Evolutionary conservation across 2,329 filamentous ascomycete species (phyloP).

Genomic region (Colletotrichum abscissum): DNA sequence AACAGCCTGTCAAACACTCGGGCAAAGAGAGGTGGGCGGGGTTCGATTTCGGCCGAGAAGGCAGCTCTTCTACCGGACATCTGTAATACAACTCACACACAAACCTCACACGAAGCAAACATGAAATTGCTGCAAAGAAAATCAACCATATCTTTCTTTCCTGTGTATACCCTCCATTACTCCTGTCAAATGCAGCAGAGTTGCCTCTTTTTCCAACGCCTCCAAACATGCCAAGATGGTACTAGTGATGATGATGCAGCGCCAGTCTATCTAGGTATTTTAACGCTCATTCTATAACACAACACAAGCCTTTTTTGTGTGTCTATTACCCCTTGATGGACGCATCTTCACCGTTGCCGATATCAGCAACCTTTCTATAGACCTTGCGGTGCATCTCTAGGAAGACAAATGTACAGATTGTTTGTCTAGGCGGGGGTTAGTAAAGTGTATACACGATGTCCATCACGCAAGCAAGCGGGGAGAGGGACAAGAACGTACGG

Average conservation of each 20-base stretch:
- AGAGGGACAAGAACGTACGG: conserved; percentile 58
- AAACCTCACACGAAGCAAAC: not conserved
- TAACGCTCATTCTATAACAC: conserved; percentile 7
- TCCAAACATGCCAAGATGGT: conserved; percentile 8
- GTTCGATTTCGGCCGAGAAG: not conserved
- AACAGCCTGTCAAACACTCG: not conserved
- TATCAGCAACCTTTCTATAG: conserved; percentile 68
- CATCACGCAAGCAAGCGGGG: not conserved
- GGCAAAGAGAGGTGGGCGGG: not conserved
- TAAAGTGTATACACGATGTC: not conserved
- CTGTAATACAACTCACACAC: conserved; percentile 7
- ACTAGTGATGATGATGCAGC: conserved; percentile 15
- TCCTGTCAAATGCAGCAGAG: conserved; percentile 35
- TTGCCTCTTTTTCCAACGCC: conserved; percentile 27
- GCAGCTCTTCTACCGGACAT: not conserved
- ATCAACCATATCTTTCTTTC: not conserved
- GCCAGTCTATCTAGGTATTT: conserved; percentile 24
- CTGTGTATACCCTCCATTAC: conserved; percentile 17
- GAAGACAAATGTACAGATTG: conserved; percentile 87
- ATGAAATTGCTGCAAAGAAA: not conserved
- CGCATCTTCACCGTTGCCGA: conserved; percentile 46
- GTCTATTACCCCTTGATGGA: conserved; percentile 11
- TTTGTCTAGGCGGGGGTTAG: conserved; percentile 66
- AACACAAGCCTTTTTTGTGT: not conserved
- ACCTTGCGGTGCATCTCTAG: conserved; percentile 87